Evolutionary conservation across 192 early-diverging fungal genomes (phyloP).

Genomic region (Entrophospora sp.): DNA sequence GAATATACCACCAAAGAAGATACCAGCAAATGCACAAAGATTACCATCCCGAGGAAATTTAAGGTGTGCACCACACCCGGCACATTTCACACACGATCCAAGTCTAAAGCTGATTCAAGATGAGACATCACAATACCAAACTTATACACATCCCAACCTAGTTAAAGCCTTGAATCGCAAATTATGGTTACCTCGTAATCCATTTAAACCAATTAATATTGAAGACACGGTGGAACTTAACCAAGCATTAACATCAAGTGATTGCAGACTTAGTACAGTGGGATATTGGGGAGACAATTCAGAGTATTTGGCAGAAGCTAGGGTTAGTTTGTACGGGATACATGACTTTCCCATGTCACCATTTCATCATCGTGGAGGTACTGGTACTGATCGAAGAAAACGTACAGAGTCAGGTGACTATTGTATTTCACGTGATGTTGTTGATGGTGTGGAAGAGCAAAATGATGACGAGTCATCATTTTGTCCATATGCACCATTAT

Average conservation of each 20-base stretch:
- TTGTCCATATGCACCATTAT: not conserved
- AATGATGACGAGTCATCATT: not conserved
- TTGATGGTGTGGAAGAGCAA: not conserved
- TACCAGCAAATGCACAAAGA: not conserved
- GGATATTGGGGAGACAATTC: slow-evolving; percentile 17
- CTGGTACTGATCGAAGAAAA: not conserved
- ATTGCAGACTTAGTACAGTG: not conserved
- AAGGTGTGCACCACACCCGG: not conserved
- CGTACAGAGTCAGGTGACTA: not conserved
- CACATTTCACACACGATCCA: slow-evolving; percentile 11
- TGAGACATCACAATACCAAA: slow-evolving; percentile 29
- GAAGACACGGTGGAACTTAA: slow-evolving; percentile 32
- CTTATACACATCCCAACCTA: slow-evolving; percentile 36
- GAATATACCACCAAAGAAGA: not conserved
- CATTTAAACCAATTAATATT: slow-evolving; percentile 28
- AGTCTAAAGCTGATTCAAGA: slow-evolving; percentile 21
- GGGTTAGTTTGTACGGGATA: not conserved
- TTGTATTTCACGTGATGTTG: not conserved
- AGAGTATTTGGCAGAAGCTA: not conserved
- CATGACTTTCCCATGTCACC: slow-evolving; percentile 1
- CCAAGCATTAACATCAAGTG: slow-evolving; percentile 25
- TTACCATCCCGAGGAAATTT: not conserved
- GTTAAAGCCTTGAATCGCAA: slow-evolving; percentile 31
- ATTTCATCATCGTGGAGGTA: not conserved
- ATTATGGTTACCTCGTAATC: slow-evolving; percentile 34